Evolutionary conservation across 2,329 filamentous ascomycete species (phyloP), one percentile per base, ranked within the genome.

Genomic region (Shiraia sp.): DNA sequence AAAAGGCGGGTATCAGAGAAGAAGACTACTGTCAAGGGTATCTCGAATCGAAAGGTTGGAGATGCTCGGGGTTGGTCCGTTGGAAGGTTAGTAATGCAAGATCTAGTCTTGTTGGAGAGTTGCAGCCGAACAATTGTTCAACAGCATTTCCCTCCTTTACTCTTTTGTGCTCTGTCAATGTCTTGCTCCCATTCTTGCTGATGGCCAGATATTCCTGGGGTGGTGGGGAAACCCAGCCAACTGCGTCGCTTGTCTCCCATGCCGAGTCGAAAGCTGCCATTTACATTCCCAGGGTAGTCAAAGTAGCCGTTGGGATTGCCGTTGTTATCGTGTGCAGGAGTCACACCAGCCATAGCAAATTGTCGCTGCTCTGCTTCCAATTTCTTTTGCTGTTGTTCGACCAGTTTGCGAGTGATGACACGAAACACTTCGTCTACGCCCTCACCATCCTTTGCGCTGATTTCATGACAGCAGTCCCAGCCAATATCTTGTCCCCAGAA

Each of bases 401-500:
- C 83, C 13, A 86, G 72, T 72, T 95, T 95, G 59, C 95, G 78
- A 7, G 91, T 93, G 32, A 90, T 87, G 17, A 95, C 89, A 2
- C 92, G 81, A 60, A 97, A 97, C 0, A 99, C 90, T 71, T 97
- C 93, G 58, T 97, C 93, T 13, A 99, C 91, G 13, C 92, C 92
- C 75, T 96, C 91, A 42, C 91, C 91, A 61, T 86, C 90, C 75
- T 95, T 92, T 33, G 92, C 91, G 56, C 86, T 91, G 63, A 99
- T 92, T 74, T 99, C 93, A 70, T 97, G 93, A 68, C 92, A 97
- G 50, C 90, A 95, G 62, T 96, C 91, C 91, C 92, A 97, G 37
- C 91, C 90, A 5, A 90, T 84, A 64, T 96, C 91, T 67, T 93
- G 88, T 15, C 86, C 90, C 91, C 91, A 96, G 71, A 90, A 89